A percentile compares a stretch with the other conserved stretches of the same genome.
phyloP scores from a whole-genome alignment of 192 early-diverging fungal species.

The Oehlia diaphana region DNA sequence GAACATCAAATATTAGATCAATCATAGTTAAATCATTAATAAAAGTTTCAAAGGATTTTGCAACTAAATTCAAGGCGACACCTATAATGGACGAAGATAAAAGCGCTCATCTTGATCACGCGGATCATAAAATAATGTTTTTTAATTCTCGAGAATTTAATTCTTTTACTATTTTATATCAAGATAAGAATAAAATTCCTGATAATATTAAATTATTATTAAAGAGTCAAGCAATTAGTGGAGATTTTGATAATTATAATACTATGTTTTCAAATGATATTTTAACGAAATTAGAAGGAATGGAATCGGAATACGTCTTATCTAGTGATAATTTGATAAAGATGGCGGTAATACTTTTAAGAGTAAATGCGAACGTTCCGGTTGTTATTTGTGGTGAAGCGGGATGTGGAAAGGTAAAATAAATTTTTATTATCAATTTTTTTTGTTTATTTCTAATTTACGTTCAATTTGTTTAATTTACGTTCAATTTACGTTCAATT shows the following conservation, averaged over 20 bases:
- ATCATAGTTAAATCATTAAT: conserved; percentile 13
- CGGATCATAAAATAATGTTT: conserved; percentile 13
- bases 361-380: conserved; percentile 17
- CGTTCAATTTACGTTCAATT: too few relatives aligned
- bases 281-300: conserved; percentile 1
- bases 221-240: background rate
- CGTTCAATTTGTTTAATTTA: too few relatives aligned
- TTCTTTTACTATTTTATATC: background rate
- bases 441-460: background rate
- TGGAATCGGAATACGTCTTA: background rate
- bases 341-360: conserved; percentile 23
- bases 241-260: background rate
- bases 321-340: conserved; percentile 24
- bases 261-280: background rate
- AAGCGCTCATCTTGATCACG: background rate
- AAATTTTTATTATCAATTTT: background rate
- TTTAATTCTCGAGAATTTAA: background rate
- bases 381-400: conserved; percentile 22
- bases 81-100: background rate
- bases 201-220: conserved; percentile 12
- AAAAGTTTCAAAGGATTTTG: conserved; percentile 16
- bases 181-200: conserved; percentile 9
- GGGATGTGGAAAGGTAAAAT: conserved; percentile 24
- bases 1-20: conserved; percentile 3
- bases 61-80: background rate